Percentiles rank a stretch among this genome's conserved stretches.
phyloP scores from a whole-genome alignment of 2,329 filamentous ascomycete species.

The Madurella fahalii region DNA sequence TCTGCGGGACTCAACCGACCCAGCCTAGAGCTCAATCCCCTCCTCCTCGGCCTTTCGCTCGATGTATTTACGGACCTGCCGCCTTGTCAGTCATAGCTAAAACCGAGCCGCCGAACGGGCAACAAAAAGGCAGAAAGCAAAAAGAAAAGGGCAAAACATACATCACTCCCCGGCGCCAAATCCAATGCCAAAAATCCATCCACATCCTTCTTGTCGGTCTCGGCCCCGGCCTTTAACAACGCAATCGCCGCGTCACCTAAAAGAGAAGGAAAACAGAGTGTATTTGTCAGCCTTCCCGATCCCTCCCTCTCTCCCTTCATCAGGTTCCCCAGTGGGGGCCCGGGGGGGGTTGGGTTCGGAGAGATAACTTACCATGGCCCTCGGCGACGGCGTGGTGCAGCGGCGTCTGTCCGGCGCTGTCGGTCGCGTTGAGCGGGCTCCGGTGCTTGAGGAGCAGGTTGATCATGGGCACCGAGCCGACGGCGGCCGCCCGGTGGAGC shows the following conservation, averaged over 20 bases:
- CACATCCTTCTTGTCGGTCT: constrained; percentile 69
- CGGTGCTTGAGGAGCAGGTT: constrained; percentile 70
- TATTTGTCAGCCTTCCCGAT: no score
- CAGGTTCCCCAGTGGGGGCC: not conserved
- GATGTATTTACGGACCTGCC: constrained; percentile 70
- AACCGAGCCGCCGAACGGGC: constrained; percentile 8
- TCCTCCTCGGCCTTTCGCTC: constrained; percentile 75
- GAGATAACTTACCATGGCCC: constrained; percentile 54
- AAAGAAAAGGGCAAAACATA: constrained; percentile 34
- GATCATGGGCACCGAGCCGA: constrained; percentile 84
- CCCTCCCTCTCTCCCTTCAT: not conserved
- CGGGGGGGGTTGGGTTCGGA: no score
- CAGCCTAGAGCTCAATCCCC: constrained; percentile 59
- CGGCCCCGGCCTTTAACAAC: constrained; percentile 79
- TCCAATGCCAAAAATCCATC: constrained; percentile 72
- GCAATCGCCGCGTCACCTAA: constrained; percentile 75
- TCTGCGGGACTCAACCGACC: not conserved
- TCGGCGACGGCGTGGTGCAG: constrained; percentile 84
- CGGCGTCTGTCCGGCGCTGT: constrained; percentile 78
- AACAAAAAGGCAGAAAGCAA: not conserved
- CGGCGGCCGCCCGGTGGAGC: constrained; percentile 85
- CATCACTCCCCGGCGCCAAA: constrained; percentile 80
- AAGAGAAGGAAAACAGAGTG: no score
- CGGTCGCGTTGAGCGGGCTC: constrained; percentile 79
- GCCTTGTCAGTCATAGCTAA: not conserved